Evolutionary conservation across 179 eudicot species (phyloP).

Genomic region (Vitellaria paradoxa): DNA sequence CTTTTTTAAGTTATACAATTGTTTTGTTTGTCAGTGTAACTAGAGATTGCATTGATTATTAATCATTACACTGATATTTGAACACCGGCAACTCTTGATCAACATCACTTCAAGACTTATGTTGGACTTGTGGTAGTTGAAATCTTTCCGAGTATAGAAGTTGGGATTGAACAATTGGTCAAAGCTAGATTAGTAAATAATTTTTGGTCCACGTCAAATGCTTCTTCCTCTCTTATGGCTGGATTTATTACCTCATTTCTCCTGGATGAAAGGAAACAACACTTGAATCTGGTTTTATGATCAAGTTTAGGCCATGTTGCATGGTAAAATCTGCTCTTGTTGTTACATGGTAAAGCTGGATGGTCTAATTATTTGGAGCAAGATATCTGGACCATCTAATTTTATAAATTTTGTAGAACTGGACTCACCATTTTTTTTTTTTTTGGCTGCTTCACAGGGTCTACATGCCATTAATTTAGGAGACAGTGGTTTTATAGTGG

Average conservation of each 20-base stretch:
- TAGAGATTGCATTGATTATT: conserved; percentile 4
- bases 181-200: background rate
- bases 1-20: background rate
- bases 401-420: background rate
- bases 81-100: background rate
- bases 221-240: background rate
- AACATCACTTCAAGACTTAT: background rate
- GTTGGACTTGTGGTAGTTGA: background rate
- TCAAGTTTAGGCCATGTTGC: background rate
- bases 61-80: background rate
- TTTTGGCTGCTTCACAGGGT: conserved; percentile 43
- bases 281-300: background rate
- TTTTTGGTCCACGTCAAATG: background rate
- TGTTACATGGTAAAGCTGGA: background rate
- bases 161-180: background rate
- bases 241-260: background rate
- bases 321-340: background rate
- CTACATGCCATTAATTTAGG: conserved; percentile 78
- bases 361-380: background rate
- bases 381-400: background rate
- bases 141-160: background rate
- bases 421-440: background rate
- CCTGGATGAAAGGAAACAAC: background rate
- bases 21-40: background rate
- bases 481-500: conserved; percentile 82